These are phyloP conservation scores for Paradendryphiella salina DNA, from an alignment of 2,329 filamentous ascomycete species.

Conservation along the genomic window DNA sequence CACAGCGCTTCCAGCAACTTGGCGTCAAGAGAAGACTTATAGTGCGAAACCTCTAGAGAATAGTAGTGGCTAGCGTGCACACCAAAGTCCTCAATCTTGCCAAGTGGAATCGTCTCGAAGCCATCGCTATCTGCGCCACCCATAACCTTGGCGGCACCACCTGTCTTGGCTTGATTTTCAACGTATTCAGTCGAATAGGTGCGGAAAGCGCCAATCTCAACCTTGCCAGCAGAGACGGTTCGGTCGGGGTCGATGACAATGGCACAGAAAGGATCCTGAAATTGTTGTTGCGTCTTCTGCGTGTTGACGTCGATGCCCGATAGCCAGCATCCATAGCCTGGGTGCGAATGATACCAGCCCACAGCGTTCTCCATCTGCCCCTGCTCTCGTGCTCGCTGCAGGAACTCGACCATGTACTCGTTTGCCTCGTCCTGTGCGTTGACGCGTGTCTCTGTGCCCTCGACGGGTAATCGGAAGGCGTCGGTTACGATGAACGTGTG, in stretches of 20 bases:
- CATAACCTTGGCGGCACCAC: slow-evolving; percentile 30
- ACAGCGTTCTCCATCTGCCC: slow-evolving; percentile 87
- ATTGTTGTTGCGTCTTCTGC: slow-evolving; percentile 81
- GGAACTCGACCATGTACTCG: slow-evolving; percentile 92
- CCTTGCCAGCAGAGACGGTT: slow-evolving; percentile 90
- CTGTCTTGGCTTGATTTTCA: slow-evolving; percentile 49
- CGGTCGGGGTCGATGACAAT: slow-evolving; percentile 96
- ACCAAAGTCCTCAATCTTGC: slow-evolving; percentile 94
- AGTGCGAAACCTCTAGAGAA: slow-evolving; percentile 85
- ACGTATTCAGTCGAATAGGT: slow-evolving; percentile 77
- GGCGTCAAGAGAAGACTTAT: slow-evolving; percentile 88
- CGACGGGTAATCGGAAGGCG: slow-evolving; percentile 88
- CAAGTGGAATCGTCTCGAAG: slow-evolving; percentile 80
- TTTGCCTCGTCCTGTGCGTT: slow-evolving; percentile 96
- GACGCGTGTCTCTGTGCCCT: slow-evolving; percentile 97
- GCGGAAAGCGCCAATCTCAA: slow-evolving; percentile 95
- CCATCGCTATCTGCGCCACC: slow-evolving; percentile 58
- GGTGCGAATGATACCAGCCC: slow-evolving; percentile 98
- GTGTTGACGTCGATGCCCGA: slow-evolving; percentile 94
- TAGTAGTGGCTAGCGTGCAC: slow-evolving; percentile 92
- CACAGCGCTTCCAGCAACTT: slow-evolving; percentile 86
- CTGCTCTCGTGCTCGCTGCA: slow-evolving; percentile 73
- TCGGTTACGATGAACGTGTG: slow-evolving; percentile 92
- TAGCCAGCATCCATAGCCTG: slow-evolving; percentile 97
- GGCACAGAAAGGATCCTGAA: slow-evolving; percentile 88